These are phyloP conservation scores for Quercus phellos DNA, from an alignment of 331 rosid genomes.

Conservation along the genomic window DNA sequence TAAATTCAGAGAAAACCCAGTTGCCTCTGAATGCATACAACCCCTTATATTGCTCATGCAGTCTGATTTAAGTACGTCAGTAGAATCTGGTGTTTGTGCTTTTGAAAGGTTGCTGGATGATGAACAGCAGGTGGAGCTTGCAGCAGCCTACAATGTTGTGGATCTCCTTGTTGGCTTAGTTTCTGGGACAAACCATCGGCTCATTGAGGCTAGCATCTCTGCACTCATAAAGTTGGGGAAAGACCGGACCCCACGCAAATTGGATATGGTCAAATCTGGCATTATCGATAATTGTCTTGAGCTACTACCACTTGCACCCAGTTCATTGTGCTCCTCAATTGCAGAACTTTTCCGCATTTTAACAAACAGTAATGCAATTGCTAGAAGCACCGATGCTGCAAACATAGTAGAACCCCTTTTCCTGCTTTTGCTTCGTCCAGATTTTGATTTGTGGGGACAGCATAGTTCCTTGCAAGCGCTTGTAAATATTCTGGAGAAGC, in stretches of 20 bases:
- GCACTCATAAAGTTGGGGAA: slow-evolving; percentile 85
- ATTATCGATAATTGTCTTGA: slow-evolving; percentile 70
- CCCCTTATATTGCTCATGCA: slow-evolving; percentile 80
- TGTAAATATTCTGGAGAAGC: slow-evolving; percentile 96
- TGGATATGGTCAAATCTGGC: slow-evolving; percentile 83
- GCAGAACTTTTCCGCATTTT: slow-evolving; percentile 92
- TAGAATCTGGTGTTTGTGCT: slow-evolving; percentile 87
- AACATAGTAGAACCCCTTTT: slow-evolving; percentile 93
- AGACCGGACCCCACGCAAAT: slow-evolving; percentile 76
- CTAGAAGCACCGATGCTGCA: slow-evolving; percentile 87
- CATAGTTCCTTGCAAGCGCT: slow-evolving; percentile 97
- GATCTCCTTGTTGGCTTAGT: slow-evolving; percentile 83
- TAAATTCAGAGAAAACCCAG: slow-evolving; percentile 66
- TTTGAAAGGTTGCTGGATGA: slow-evolving; percentile 85
- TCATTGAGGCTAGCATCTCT: slow-evolving; percentile 73
- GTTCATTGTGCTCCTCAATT: slow-evolving; percentile 83
- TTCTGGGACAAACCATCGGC: slow-evolving; percentile 68
- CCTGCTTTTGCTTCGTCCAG: slow-evolving; percentile 72
- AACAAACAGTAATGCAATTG: slow-evolving; percentile 85
- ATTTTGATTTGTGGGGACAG: slow-evolving; percentile 92
- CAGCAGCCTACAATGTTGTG: slow-evolving; percentile 61
- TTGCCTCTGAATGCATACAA: slow-evolving; percentile 67
- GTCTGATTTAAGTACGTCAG: slow-evolving; percentile 51
- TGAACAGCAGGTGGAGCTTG: slow-evolving; percentile 80
- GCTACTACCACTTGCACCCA: slow-evolving; percentile 71